phyloP scores from a whole-genome alignment of 345 rosid species.

The Eucalyptus caleyi region DNA sequence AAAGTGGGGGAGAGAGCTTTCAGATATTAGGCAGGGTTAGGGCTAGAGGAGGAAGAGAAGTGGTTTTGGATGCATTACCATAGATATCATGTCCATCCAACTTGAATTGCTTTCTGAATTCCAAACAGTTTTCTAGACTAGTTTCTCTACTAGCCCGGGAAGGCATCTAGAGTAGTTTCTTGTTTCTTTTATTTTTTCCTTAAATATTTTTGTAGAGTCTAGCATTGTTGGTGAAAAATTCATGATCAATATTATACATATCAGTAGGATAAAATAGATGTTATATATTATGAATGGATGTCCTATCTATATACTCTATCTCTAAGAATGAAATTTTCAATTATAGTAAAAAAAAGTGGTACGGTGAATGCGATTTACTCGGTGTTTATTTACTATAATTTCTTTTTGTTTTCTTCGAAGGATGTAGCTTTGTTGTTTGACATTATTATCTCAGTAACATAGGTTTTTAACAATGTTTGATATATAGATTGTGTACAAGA shows the following conservation, averaged over 20 bases:
- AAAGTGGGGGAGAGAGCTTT: background rate
- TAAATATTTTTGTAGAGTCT: background rate
- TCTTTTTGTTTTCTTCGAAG: background rate
- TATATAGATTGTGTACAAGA: background rate
- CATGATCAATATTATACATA: background rate
- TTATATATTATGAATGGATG: background rate
- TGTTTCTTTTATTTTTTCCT: background rate
- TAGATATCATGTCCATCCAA: background rate
- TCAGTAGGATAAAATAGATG: background rate
- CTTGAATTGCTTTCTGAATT: background rate
- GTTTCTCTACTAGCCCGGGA: background rate
- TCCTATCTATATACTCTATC: background rate
- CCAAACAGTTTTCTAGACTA: background rate
- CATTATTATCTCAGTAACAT: background rate
- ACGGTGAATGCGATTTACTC: background rate
- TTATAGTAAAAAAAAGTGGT: background rate
- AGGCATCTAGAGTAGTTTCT: background rate
- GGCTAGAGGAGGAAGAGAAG: background rate
- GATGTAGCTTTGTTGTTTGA: background rate
- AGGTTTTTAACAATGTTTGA: background rate
- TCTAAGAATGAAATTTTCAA: background rate
- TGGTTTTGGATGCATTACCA: background rate
- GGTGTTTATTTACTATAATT: background rate
- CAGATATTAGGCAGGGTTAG: background rate
- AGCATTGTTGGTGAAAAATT: accelerated